Conservation (phyloP, 805 yeast genomes). For the Saccharomyces mikatae region DNA sequence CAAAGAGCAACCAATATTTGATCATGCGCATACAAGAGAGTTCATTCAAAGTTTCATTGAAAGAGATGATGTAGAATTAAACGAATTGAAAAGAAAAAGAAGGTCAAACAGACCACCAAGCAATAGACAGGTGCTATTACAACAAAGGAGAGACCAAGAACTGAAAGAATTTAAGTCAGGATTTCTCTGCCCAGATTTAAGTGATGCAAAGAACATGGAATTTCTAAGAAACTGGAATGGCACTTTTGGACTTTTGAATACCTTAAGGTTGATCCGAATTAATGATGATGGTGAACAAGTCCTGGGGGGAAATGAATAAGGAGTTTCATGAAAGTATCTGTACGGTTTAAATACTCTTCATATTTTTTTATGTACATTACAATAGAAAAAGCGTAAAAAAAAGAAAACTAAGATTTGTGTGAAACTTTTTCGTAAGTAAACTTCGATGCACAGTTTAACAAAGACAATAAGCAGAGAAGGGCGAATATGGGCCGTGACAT, state of each 20-base stretch:
- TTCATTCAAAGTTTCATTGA: slow-evolving; percentile 55
- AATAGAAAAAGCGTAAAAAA: not conserved
- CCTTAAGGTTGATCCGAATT: slow-evolving; percentile 43
- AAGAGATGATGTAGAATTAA: slow-evolving; percentile 71
- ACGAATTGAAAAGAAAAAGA: slow-evolving; percentile 50
- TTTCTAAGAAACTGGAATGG: slow-evolving; percentile 72
- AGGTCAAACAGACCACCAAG: slow-evolving; percentile 85
- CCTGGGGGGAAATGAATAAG: slow-evolving; percentile 11
- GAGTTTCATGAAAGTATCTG: not conserved
- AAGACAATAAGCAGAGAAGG: not conserved
- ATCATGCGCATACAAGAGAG: slow-evolving; percentile 49
- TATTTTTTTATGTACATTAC: not conserved
- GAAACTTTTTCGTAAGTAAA: not conserved
- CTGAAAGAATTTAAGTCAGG: slow-evolving; percentile 60
- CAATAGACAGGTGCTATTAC: slow-evolving; percentile 58
- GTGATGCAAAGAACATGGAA: slow-evolving; percentile 50
- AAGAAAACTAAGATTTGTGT: not conserved
- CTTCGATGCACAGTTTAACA: not conserved
- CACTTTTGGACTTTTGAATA: slow-evolving; percentile 65
- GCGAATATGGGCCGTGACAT: slow-evolving; percentile 15
- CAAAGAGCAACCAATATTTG: slow-evolving; percentile 37
- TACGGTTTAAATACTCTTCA: not conserved
- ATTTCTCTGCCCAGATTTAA: slow-evolving; percentile 61
- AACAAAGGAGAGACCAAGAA: slow-evolving; percentile 56
- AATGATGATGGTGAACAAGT: slow-evolving; percentile 22